Conservation (phyloP, 495 filamentous ascomycete species). For the Penicillium argentinense region DNA sequence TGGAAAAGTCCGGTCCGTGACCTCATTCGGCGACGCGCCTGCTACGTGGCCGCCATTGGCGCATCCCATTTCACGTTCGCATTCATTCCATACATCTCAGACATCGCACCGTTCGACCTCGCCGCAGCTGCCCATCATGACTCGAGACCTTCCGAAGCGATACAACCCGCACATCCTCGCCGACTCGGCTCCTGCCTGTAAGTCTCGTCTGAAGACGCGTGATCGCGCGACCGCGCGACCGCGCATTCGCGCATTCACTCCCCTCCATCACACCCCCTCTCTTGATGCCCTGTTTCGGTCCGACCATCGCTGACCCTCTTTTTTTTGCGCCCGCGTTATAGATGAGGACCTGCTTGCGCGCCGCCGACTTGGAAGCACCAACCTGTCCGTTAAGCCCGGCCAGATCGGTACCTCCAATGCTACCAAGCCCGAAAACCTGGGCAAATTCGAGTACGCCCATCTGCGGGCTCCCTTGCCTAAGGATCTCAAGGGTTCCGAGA, state of each 20-base stretch:
- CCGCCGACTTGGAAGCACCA: constrained; percentile 87
- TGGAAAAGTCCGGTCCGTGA: constrained; percentile 6
- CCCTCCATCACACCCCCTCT: constrained; percentile 5
- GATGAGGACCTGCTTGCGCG: constrained; percentile 80
- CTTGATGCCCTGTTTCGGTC: constrained; percentile 1
- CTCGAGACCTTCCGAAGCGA: constrained; percentile 64
- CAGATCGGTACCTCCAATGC: constrained; percentile 64
- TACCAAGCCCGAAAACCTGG: constrained; percentile 67
- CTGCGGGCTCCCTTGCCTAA: constrained; percentile 87
- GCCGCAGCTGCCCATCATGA: constrained; percentile 48
- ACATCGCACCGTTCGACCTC: background rate
- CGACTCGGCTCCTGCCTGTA: constrained; percentile 65
- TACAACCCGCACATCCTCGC: constrained; percentile 76
- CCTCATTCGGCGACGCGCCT: constrained; percentile 39
- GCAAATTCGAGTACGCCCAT: constrained; percentile 93
- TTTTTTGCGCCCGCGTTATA: constrained; percentile 32
- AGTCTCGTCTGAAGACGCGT: constrained; percentile 32
- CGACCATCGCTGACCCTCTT: constrained; percentile 26
- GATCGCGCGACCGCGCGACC: constrained; percentile 17
- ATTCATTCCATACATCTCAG: constrained; percentile 11
- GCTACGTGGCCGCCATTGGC: constrained; percentile 49
- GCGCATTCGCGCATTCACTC: constrained; percentile 6
- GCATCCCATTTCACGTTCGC: constrained; percentile 28
- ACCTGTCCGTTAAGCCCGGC: constrained; percentile 76
- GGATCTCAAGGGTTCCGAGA: constrained; percentile 81